phyloP scores from a whole-genome alignment of 441 rosid species.

The Viola pubescens region DNA sequence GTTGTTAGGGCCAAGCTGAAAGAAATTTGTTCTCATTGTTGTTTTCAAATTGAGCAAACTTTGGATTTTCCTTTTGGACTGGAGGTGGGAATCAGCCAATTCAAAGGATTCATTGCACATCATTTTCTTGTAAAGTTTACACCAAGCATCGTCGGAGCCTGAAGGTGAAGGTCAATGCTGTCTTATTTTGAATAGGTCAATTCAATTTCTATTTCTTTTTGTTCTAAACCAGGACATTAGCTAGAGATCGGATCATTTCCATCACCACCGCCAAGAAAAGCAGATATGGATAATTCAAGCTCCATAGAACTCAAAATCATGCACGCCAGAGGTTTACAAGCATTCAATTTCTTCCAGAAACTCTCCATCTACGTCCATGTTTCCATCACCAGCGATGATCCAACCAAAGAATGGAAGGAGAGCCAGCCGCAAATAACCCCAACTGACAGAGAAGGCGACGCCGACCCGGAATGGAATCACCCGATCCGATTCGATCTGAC shows the following conservation, averaged over 20 bases:
- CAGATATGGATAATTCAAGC: background rate
- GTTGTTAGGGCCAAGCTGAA: too few species aligned
- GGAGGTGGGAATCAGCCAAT: too few species aligned
- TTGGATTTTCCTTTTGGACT: too few species aligned
- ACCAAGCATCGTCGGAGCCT: too few species aligned
- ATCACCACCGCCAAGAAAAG: background rate
- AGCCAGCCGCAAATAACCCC: constrained; percentile 33
- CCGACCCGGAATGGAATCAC: constrained; percentile 54
- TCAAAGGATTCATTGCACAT: too few species aligned
- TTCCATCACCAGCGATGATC: constrained; percentile 28
- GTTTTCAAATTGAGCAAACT: too few species aligned
- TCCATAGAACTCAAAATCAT: constrained; percentile 32
- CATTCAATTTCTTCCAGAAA: constrained; percentile 60
- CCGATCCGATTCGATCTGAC: constrained; percentile 34
- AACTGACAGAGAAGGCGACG: constrained; percentile 43
- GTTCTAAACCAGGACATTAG: too few species aligned
- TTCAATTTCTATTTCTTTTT: too few species aligned
- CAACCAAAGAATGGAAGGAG: constrained; percentile 19
- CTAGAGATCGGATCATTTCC: background rate
- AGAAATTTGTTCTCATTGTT: too few species aligned
- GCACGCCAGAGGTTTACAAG: constrained; percentile 35
- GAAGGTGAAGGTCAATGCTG: too few species aligned
- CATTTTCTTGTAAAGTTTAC: too few species aligned
- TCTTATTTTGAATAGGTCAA: too few species aligned
- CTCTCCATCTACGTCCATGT: constrained; percentile 36